Conservation (phyloP, 2,329 filamentous ascomycete genomes). For the Cladobotryum mycophilum region DNA sequence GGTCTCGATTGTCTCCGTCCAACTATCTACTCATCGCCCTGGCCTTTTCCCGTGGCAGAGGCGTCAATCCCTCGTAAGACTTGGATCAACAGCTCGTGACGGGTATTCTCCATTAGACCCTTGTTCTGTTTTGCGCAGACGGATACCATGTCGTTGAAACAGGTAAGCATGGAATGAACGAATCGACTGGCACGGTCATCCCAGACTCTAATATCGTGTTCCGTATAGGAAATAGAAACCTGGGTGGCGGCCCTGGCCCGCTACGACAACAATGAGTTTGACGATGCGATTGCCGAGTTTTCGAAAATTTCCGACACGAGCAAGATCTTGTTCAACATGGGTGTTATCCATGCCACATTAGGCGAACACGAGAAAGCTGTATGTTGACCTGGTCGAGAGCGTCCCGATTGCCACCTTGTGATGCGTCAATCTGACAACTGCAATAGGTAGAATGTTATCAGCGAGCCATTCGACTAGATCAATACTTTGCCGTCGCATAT, state of each 20-base stretch:
- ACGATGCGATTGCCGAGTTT: constrained; percentile 78
- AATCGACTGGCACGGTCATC: neutral
- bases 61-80: constrained; percentile 2
- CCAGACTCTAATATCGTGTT: neutral
- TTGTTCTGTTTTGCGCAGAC: constrained; percentile 2
- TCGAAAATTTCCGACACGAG: constrained; percentile 88
- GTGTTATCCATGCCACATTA: constrained; percentile 92
- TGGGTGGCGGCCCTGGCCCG: constrained; percentile 87
- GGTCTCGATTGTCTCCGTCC: neutral
- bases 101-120: neutral
- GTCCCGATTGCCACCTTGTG: neutral
- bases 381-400: constrained; percentile 33
- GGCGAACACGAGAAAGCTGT: constrained; percentile 95
- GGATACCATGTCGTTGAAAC: constrained; percentile 52
- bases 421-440: no score
- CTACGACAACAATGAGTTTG: constrained; percentile 98
- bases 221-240: constrained; percentile 85
- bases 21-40: neutral
- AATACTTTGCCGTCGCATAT: constrained; percentile 94
- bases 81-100: constrained; percentile 2
- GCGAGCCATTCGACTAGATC: constrained; percentile 80
- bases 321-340: constrained; percentile 97
- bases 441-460: constrained; percentile 87
- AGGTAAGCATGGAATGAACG: constrained; percentile 34
- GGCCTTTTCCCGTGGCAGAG: neutral